A percentile compares a stretch with the other conserved stretches of the same genome.
Evolutionary conservation across 139 green algal species (phyloP).

Genomic region (Coccomyxa sp.): DNA sequence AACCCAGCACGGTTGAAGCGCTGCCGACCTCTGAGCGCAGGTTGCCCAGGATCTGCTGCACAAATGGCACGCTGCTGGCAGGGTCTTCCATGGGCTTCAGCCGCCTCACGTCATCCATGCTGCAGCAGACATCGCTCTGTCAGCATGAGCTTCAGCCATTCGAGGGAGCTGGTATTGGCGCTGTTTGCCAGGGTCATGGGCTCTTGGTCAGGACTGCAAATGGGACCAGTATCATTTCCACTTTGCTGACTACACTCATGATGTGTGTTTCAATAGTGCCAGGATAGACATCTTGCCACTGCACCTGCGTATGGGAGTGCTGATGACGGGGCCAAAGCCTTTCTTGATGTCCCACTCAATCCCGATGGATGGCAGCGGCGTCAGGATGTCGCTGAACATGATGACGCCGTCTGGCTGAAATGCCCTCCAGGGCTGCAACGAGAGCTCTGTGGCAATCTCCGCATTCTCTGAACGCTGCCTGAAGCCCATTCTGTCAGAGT

Average conservation of each 20-base stretch:
- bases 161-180: not conserved
- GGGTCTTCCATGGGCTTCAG: constrained; percentile 78
- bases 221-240: not conserved
- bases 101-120: constrained; percentile 55
- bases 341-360: constrained; percentile 98
- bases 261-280: not conserved
- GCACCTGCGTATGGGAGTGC: constrained; percentile 46
- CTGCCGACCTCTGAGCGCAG: constrained; percentile 67
- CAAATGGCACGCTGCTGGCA: constrained; percentile 71
- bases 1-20: constrained; percentile 86
- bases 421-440: constrained; percentile 90
- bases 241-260: not conserved
- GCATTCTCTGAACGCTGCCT: constrained; percentile 92
- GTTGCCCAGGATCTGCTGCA: constrained; percentile 75
- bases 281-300: too few species aligned
- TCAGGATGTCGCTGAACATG: constrained; percentile 99
- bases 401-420: constrained; percentile 97
- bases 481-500: constrained; percentile 90
- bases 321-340: constrained; percentile 89
- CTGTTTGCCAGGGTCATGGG: not conserved
- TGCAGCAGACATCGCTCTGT: constrained; percentile 19
- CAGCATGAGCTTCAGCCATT: not conserved
- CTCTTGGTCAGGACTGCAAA: too few species aligned
- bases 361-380: constrained; percentile 90
- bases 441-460: constrained; percentile 93